These are phyloP conservation scores for Zygoascus hellenicus DNA, from an alignment of 1,139 yeast genomes.

Conservation along the genomic window DNA sequence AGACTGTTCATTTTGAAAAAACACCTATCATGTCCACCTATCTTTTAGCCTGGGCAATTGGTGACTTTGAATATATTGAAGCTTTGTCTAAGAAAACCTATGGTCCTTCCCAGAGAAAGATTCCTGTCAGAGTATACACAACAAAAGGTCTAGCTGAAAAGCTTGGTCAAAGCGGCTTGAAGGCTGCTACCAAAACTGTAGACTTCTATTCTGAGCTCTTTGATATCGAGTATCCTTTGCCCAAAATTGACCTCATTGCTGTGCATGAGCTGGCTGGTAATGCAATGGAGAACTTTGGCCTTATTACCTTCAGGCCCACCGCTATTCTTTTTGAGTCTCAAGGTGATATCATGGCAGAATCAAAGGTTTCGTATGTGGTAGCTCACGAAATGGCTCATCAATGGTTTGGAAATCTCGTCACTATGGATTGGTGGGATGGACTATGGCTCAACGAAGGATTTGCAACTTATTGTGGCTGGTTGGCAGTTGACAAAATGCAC, in stretches of 20 bases:
- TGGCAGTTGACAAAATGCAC: conserved; percentile 65
- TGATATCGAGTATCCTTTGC: conserved; percentile 69
- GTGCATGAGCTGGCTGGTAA: conserved; percentile 80
- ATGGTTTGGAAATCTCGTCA: conserved; percentile 89
- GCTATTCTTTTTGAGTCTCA: conserved; percentile 62
- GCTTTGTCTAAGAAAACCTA: conserved; percentile 8
- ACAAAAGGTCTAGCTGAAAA: conserved; percentile 64
- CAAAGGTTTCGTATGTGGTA: conserved; percentile 80
- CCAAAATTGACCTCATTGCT: conserved; percentile 78
- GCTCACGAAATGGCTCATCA: conserved; percentile 91
- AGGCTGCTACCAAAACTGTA: conserved; percentile 68
- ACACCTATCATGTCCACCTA: conserved; percentile 82
- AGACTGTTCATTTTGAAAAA: conserved; percentile 41
- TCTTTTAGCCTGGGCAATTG: conserved; percentile 74
- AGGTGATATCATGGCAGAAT: conserved; percentile 62
- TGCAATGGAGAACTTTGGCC: conserved; percentile 93
- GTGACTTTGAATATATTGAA: conserved; percentile 73
- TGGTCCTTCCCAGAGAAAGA: conserved; percentile 50
- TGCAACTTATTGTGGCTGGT: conserved; percentile 88
- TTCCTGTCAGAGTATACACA: conserved; percentile 78
- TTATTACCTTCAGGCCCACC: conserved; percentile 75
- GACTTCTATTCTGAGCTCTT: conserved; percentile 67
- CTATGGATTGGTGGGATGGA: conserved; percentile 96
- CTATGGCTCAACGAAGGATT: conserved; percentile 90
- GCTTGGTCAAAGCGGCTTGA: conserved; percentile 55